Conservation (phyloP, 257 asterid genomes). For the Nicotiana tabacum region DNA sequence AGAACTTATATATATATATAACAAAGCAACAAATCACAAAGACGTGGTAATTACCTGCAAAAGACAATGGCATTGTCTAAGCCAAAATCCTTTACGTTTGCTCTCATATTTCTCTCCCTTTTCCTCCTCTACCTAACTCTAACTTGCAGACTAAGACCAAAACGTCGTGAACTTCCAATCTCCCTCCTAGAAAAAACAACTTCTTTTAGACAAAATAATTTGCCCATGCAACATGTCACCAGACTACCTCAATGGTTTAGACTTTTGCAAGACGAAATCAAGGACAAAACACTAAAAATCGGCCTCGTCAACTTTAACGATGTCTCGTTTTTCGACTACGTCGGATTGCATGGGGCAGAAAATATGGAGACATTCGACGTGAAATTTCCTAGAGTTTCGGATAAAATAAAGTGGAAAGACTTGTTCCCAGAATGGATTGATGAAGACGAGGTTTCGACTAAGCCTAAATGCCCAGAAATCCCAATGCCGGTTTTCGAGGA, state of each 20-base stretch:
- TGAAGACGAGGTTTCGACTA: slow-evolving; percentile 16
- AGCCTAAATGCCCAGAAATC: slow-evolving; percentile 43
- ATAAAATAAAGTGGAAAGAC: slow-evolving; percentile 39
- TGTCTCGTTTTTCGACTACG: not conserved
- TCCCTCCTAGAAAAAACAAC: not conserved
- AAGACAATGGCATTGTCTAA: slow-evolving; percentile 37
- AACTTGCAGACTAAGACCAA: slow-evolving; percentile 23
- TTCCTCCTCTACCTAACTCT: slow-evolving; percentile 27
- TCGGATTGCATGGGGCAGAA: not conserved
- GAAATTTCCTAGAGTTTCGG: slow-evolving; percentile 24
- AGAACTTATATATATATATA: not conserved
- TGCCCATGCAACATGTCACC: not conserved
- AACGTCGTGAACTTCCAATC: slow-evolving; percentile 15
- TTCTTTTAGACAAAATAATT: not conserved
- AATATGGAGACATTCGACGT: slow-evolving; percentile 16
- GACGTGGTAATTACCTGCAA: not conserved
- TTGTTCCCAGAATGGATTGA: slow-evolving; percentile 54
- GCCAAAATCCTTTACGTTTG: slow-evolving; percentile 21
- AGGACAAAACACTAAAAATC: slow-evolving; percentile 15
- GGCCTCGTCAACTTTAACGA: slow-evolving; percentile 24
- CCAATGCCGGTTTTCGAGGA: slow-evolving; percentile 53
- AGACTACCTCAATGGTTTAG: slow-evolving; percentile 23
- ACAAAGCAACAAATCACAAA: not conserved
- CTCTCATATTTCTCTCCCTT: slow-evolving; percentile 35
- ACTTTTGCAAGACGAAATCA: slow-evolving; percentile 8